These are phyloP conservation scores for Ascochyta lentis DNA, from an alignment of 2,329 filamentous ascomycete genomes.

Conservation along the genomic window DNA sequence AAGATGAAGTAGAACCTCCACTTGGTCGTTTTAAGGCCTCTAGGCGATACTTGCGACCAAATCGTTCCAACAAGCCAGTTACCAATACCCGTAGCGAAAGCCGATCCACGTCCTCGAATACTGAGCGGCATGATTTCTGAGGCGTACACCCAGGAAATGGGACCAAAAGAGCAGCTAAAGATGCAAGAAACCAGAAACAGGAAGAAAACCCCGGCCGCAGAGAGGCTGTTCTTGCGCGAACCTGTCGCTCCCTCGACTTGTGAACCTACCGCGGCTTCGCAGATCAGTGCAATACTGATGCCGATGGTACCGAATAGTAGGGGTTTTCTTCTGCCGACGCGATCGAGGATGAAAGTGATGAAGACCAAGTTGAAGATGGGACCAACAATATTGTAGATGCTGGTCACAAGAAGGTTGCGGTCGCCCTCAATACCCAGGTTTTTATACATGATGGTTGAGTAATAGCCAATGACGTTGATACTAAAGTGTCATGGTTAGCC, in stretches of 20 bases:
- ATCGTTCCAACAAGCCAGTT: constrained; percentile 67
- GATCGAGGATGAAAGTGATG: constrained; percentile 63
- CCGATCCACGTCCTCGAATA: constrained; percentile 66
- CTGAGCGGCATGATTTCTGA: constrained; percentile 69
- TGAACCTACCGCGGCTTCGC: constrained; percentile 63
- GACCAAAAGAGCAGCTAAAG: constrained; percentile 44
- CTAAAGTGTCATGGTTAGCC: constrained; percentile 27
- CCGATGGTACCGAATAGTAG: constrained; percentile 61
- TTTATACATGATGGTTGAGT: constrained; percentile 65
- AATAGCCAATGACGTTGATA: constrained; percentile 67
- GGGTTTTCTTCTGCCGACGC: constrained; percentile 58
- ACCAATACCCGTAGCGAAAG: constrained; percentile 64
- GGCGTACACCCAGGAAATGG: constrained; percentile 67
- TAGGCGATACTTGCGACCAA: constrained; percentile 65
- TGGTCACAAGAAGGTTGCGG: constrained; percentile 61
- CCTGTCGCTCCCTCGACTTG: constrained; percentile 40
- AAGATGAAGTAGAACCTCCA: constrained; percentile 67
- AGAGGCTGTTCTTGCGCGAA: constrained; percentile 52
- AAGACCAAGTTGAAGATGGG: constrained; percentile 66
- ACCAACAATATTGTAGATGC: constrained; percentile 67
- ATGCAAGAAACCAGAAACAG: constrained; percentile 60
- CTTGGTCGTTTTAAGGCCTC: constrained; percentile 56
- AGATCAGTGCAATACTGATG: constrained; percentile 64
- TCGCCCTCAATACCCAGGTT: constrained; percentile 64
- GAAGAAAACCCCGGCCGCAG: constrained; percentile 69